Evolutionary conservation across 305 asterid species (phyloP), one percentile per base, ranked within the genome.

Genomic region (Nicotiana rustica): DNA sequence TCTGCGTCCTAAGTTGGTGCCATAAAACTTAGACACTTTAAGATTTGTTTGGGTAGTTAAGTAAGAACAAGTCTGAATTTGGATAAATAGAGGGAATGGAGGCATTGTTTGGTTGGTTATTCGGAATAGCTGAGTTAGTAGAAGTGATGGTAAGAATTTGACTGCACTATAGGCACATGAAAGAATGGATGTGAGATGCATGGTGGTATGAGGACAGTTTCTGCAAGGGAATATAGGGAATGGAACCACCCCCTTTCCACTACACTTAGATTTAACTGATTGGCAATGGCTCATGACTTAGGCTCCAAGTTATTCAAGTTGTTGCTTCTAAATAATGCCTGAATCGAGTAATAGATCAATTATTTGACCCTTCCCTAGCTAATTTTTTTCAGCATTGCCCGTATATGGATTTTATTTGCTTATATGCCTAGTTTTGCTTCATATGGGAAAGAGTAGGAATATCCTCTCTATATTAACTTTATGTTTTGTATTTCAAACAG

Each of bases 361-460:
- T 38, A 10, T 69, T n/a, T 69, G 57, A 55, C 19, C 77, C 55
- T 69, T 69, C n/a, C 57, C n/a, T 38, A 69, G 33, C 57, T 68
- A 68, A 36, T 68, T 4, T 0, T 36, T 69, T 69, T 38, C 57
- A 36, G 57, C 33, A 9, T 38, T n/a, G 33, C 57, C n/a, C 10
- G 77, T 69, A 10, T 36, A n/a, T 68, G 56, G 31, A 68, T 68
- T 38, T 38, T 68, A 19, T n/a, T 68, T 68, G 31, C 41, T 29
- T 57, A 14, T 15, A 57, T 57, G 5, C 19, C 62, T 18, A 15
- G 62, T 5, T 17, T 57, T 57, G 21, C 62, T 5, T 3, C 19
- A 57, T 60, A 18, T 60, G 12, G 29, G 18, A n/a, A 60, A n/a
- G 9, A 36, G 31, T 15, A 44, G 35, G 6, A 70, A 44, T 44